These are phyloP conservation scores for Penicillium psychrosexuale DNA, from an alignment of 2,329 filamentous ascomycete species.

Conservation along the genomic window DNA sequence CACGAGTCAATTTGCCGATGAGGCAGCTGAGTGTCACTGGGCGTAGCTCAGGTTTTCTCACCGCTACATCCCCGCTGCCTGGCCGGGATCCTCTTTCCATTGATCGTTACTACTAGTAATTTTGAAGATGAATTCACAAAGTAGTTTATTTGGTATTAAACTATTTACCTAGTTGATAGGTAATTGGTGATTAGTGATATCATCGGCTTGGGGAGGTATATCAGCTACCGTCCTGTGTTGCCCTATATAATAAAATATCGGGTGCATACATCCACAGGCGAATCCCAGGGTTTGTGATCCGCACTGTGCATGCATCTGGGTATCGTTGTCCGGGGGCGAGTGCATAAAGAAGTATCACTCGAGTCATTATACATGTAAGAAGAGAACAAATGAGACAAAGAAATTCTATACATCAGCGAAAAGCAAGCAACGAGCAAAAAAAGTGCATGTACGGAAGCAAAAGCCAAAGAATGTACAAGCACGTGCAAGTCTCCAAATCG, in stretches of 20 bases:
- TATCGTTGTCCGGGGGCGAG: neutral
- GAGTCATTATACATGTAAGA: conserved; percentile 6
- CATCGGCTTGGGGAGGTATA: neutral
- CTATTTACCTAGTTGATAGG: conserved; percentile 1
- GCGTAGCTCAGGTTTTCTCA: neutral
- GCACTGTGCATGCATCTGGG: neutral
- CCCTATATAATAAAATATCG: neutral
- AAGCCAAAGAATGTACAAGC: conserved; percentile 8
- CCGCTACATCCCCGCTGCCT: neutral
- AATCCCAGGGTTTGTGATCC: neutral
- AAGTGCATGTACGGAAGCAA: neutral
- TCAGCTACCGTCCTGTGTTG: neutral
- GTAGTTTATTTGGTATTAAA: neutral
- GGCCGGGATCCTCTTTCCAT: neutral
- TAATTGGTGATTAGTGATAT: neutral
- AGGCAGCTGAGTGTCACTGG: neutral
- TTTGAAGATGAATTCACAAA: neutral
- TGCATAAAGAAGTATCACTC: neutral
- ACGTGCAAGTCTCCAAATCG: conserved; percentile 13
- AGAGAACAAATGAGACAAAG: neutral
- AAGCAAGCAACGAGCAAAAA: neutral
- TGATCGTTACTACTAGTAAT: neutral
- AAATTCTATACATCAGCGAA: conserved; percentile 14
- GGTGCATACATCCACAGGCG: neutral
- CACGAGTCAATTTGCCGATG: neutral